Evolutionary conservation across 345 rosid species (phyloP).

Genomic region (Arabidopsis arenosa): DNA sequence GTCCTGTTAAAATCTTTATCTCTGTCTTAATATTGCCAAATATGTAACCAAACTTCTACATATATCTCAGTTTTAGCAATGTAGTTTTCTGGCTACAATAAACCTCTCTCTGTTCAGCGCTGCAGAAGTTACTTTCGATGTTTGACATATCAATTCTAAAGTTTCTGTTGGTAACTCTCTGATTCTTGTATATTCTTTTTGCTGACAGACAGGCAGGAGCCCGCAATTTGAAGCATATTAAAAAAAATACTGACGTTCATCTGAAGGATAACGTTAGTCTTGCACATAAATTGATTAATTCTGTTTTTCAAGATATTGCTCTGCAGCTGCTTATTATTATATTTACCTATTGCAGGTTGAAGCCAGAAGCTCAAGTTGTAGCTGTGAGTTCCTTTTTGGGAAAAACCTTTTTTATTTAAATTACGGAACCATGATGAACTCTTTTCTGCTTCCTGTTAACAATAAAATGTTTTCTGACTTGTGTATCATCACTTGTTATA

Average conservation of each 20-base stretch:
- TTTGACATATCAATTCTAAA: constrained; percentile 5
- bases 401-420: neutral
- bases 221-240: constrained; percentile 30
- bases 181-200: constrained; percentile 35
- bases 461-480: neutral
- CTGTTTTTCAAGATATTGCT: constrained; percentile 5
- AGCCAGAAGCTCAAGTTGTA: constrained; percentile 50
- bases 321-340: constrained; percentile 21
- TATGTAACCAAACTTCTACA: neutral
- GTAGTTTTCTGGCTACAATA: neutral
- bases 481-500: constrained; percentile 11
- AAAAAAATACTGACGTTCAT: constrained; percentile 46
- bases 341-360: constrained; percentile 56
- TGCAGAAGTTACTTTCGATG: constrained; percentile 8
- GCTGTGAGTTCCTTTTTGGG: constrained; percentile 50
- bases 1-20: neutral
- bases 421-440: neutral
- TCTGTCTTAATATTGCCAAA: neutral
- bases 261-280: constrained; percentile 49
- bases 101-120: constrained; percentile 5
- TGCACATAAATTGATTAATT: constrained; percentile 2
- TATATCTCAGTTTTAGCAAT: neutral
- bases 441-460: constrained; percentile 15
- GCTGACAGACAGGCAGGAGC: constrained; percentile 67
- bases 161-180: constrained; percentile 14